phyloP scores from a whole-genome alignment of 2,329 filamentous ascomycete species.

The Paracamarosporium sp. region DNA sequence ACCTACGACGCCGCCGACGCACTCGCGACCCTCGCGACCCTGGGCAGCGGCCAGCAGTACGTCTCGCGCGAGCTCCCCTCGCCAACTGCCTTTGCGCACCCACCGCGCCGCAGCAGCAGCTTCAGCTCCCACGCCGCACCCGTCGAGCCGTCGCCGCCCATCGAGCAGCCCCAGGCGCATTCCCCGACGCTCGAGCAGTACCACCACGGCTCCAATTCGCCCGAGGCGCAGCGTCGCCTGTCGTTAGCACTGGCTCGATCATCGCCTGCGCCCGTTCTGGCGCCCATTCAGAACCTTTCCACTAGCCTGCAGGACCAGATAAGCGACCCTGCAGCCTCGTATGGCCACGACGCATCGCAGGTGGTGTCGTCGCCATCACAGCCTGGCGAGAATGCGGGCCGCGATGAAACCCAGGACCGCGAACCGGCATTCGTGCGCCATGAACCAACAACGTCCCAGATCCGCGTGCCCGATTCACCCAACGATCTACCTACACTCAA shows the following conservation, averaged over 20 bases:
- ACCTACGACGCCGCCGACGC: constrained; percentile 50
- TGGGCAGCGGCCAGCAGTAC: constrained; percentile 41
- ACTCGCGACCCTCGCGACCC: constrained; percentile 43
- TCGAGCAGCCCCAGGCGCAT: constrained; percentile 38
- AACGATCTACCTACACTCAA: constrained; percentile 43
- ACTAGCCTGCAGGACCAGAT: constrained; percentile 27
- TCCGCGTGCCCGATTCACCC: constrained; percentile 30
- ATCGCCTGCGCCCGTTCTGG: constrained; percentile 45
- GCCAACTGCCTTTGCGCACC: constrained; percentile 34
- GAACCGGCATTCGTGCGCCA: constrained; percentile 40
- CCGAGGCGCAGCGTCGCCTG: constrained; percentile 51
- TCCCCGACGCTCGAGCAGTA: constrained; percentile 57
- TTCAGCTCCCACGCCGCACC: constrained; percentile 41
- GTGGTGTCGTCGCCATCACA: constrained; percentile 23
- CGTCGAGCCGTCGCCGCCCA: constrained; percentile 49
- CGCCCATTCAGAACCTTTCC: constrained; percentile 48
- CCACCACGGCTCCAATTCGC: constrained; percentile 53
- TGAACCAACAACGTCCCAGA: constrained; percentile 34
- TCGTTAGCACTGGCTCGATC: constrained; percentile 36
- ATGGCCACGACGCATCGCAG: constrained; percentile 35
- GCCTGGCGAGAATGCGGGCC: constrained; percentile 11
- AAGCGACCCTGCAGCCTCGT: constrained; percentile 21
- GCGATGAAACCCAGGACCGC: constrained; percentile 33
- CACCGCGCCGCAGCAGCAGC: constrained; percentile 43
- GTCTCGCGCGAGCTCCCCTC: constrained; percentile 39